Percentiles rank a stretch among this genome's conserved stretches.
Evolutionary conservation across 768 basidiomycete genomes (phyloP).

Genomic region (Panaeolus cyanescens): DNA sequence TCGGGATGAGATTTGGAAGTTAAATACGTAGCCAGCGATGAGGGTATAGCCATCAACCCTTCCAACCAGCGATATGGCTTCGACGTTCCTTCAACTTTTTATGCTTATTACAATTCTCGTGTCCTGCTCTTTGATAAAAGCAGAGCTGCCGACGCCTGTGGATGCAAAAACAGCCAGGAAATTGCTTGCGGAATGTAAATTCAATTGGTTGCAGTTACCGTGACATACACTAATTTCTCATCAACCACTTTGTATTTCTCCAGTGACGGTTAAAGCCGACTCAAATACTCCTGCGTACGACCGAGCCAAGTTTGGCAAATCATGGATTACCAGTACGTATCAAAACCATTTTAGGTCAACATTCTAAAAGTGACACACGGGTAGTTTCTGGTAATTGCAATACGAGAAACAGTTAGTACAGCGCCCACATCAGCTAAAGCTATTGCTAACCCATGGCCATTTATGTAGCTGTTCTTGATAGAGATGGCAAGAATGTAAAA

Average conservation of each 20-base stretch:
- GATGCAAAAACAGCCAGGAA: neutral
- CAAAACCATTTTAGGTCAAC: constrained; percentile 4
- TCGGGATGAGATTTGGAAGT: too few species aligned
- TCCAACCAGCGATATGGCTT: neutral
- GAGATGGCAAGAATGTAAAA: constrained; percentile 47
- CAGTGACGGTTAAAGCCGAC: constrained; percentile 34
- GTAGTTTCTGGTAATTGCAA: constrained; percentile 53
- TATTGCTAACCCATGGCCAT: neutral
- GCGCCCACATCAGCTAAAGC: neutral
- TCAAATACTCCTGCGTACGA: constrained; percentile 35
- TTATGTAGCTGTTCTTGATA: constrained; percentile 39
- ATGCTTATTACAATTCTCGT: neutral
- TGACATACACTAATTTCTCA: too few species aligned
- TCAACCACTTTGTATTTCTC: neutral
- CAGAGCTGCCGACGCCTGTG: neutral
- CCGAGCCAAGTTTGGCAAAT: constrained; percentile 43
- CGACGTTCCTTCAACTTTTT: neutral
- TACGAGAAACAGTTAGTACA: constrained; percentile 48
- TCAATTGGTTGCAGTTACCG: neutral
- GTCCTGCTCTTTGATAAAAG: neutral
- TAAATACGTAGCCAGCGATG: neutral
- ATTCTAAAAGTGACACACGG: neutral
- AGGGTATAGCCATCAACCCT: neutral
- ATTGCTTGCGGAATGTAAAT: neutral
- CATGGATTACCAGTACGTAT: constrained; percentile 49